phyloP scores from a whole-genome alignment of 208 protist genomes.

The Leishmania amazonensis region DNA sequence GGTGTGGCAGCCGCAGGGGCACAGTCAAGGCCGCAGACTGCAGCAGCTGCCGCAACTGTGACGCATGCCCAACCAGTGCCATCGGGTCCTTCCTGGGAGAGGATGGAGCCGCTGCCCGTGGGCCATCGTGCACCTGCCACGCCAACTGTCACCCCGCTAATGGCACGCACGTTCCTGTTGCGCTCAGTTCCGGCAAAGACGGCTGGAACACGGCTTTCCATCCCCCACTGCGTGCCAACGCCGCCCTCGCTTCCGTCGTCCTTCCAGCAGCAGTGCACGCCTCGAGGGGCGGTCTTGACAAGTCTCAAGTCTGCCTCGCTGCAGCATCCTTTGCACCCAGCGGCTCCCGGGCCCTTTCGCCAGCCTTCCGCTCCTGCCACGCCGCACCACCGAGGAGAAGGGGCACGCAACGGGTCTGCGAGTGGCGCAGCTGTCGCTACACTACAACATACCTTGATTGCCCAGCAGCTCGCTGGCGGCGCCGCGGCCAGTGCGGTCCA shows the following conservation, averaged over 20 bases:
- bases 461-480: not conserved
- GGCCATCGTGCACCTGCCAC: not conserved
- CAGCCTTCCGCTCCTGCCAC: not conserved
- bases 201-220: not conserved
- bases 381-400: not conserved
- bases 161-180: not conserved
- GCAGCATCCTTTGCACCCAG: not conserved
- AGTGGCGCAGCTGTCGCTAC: not conserved
- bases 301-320: not conserved
- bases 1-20: not conserved
- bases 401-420: not conserved
- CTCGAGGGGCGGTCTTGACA: not conserved
- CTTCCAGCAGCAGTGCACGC: not conserved
- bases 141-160: not conserved
- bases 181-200: not conserved
- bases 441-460: not conserved
- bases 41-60: not conserved
- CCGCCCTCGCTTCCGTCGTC: not conserved
- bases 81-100: not conserved
- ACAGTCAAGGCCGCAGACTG: not conserved
- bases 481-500: not conserved
- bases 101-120: not conserved
- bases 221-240: not conserved
- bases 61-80: not conserved
- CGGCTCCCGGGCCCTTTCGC: not conserved